phyloP scores from a whole-genome alignment of 164 flowering plant genomes.

The Dillenia suffruticosa region DNA sequence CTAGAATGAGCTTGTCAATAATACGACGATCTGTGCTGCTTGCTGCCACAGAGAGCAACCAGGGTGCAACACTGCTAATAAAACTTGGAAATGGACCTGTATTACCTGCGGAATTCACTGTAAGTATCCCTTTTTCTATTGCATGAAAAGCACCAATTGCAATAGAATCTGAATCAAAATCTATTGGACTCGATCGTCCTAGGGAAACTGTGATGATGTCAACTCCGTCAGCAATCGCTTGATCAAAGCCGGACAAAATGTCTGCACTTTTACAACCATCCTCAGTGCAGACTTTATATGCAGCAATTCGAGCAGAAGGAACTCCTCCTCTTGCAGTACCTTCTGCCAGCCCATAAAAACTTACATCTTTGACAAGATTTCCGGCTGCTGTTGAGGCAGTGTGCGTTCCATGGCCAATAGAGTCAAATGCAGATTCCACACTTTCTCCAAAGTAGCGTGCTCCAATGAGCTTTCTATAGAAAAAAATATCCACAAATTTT shows the following conservation, averaged over 20 bases:
- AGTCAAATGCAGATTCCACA: constrained; percentile 14
- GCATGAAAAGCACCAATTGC: constrained; percentile 41
- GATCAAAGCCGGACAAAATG: constrained; percentile 32
- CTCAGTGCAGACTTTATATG: constrained; percentile 20
- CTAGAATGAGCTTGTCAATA: constrained; percentile 20
- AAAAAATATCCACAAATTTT: constrained; percentile 20
- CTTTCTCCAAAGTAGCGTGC: constrained; percentile 12
- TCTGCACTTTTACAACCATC: background rate
- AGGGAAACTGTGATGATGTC: constrained; percentile 25
- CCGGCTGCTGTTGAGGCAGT: constrained; percentile 42
- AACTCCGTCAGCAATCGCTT: constrained; percentile 39
- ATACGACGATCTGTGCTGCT: constrained; percentile 25
- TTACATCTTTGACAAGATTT: constrained; percentile 12
- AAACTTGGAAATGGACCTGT: background rate
- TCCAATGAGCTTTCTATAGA: constrained; percentile 24
- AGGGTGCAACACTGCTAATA: constrained; percentile 17
- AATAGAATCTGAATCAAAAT: background rate
- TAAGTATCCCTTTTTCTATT: constrained; percentile 23
- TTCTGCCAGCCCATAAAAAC: constrained; percentile 23
- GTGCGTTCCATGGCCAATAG: constrained; percentile 33
- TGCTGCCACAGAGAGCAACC: constrained; percentile 32
- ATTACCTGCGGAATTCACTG: constrained; percentile 24
- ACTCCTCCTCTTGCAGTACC: constrained; percentile 42
- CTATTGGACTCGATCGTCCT: background rate
- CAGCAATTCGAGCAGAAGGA: constrained; percentile 34